Base-by-base conservation (phyloP, 2,329 filamentous ascomycete genomes). In the Neopestalotiopsis rosae region DNA sequence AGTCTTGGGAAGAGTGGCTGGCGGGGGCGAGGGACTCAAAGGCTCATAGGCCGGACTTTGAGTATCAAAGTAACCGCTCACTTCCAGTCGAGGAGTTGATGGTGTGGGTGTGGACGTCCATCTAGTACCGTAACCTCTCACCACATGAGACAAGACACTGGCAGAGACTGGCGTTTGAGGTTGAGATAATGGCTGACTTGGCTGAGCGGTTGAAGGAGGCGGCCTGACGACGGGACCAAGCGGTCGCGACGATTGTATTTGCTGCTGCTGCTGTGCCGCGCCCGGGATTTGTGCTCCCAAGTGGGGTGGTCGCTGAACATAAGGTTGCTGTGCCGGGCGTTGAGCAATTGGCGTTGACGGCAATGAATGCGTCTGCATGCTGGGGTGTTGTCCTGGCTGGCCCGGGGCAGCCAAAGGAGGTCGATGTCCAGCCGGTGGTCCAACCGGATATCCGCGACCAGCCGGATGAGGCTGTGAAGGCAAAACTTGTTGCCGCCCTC, bases 21-120 rank as follows among this genome's bases (percentile, higher is more conserved):
- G 76, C 38, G 78, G 79, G 58, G 80, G 76, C 1, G 87, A 81
- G 2, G 89, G 89, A 71, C 89, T 91, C 4, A 90, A 80, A 0
- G 88, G 88, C 72, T 91, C 89, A 68, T 82, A 85, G 3, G 84
- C 83, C 2, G 89, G 89, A 69, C 87, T 88, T 42, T 83, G 81
- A 17, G 82, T 77, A 61, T 84, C 83, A 63, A 79, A 81, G 61
- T 79, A 76, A 13, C 75, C 77, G 34, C 73, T 71, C 38, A 70
- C 67, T 30, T 77, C 76, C 69, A 76, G 73, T 4, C 78, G 77
- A 1, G 89, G 89, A 1, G 89, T 91, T 4, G 88, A 88, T 4
- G 88, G 86, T 1, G 88, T 89, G 6, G 87, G 85, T 5, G 82
- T 83, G 17, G 86, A 81, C 2, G 83, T 87, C 89, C 89, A 91